Conservation (phyloP, 2,329 filamentous ascomycete genomes). For the Acarospora socialis region DNA sequence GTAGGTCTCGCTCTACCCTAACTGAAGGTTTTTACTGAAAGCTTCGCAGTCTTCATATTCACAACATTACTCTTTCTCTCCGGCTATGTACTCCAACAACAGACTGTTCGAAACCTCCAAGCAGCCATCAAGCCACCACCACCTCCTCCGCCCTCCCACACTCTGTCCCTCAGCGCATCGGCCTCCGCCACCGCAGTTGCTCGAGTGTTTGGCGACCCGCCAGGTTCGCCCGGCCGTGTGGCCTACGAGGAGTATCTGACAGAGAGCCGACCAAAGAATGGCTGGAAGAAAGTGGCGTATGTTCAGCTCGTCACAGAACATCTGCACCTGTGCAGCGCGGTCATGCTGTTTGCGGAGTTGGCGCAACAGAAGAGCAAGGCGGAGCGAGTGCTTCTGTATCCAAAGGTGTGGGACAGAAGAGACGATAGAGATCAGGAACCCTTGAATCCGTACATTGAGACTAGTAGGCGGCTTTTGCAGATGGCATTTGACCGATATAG, state of each 20-base stretch:
- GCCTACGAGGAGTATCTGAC: conserved; percentile 13
- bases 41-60: conserved; percentile 48
- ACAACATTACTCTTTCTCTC: conserved; percentile 74
- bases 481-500: conserved; percentile 10
- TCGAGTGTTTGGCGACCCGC: conserved; percentile 12
- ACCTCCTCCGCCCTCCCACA: conserved; percentile 19
- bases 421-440: neutral
- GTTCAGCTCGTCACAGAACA: conserved; percentile 12
- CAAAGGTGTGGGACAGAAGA: conserved; percentile 10
- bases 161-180: conserved; percentile 1
- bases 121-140: conserved; percentile 48
- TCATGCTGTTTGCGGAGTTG: conserved; percentile 13
- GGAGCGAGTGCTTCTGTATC: conserved; percentile 14
- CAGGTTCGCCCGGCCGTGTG: conserved; percentile 5
- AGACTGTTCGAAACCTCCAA: conserved; percentile 65
- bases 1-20: conserved; percentile 3
- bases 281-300: conserved; percentile 15
- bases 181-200: conserved; percentile 1
- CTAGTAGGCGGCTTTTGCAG: conserved; percentile 11
- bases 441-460: conserved; percentile 6
- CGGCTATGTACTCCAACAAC: conserved; percentile 77
- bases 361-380: conserved; percentile 12
- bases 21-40: neutral
- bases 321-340: conserved; percentile 12
- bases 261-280: conserved; percentile 9